Base-by-base conservation (phyloP, 2,329 filamentous ascomycete species). In the Neoscytalidium dimidiatum region DNA sequence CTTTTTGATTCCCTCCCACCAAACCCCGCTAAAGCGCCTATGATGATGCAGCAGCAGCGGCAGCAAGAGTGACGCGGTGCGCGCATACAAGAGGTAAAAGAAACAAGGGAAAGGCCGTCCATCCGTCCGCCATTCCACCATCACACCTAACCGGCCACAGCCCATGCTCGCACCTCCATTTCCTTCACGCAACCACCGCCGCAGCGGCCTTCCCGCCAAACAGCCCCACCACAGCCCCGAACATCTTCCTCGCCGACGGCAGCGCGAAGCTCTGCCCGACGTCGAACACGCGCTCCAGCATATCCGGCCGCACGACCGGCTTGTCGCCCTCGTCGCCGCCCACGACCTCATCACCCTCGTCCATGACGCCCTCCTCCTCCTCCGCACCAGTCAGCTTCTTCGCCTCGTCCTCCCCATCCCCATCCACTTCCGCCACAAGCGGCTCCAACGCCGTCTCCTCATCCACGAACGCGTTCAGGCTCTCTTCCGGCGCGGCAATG, bases 231-330 rank as follows among this genome's bases (percentile, higher is more conserved):
- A 94, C 88, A 75, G 88, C 86, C 75, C 90, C 88, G 73, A 94
- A 93, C 79, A 92, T 85, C 67, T 92, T 90, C 75, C 90, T 87
- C 23, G 94, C 85, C 11, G 90, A 86, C 23, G 89, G 88, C 71
- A 90, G 84, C 0, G 89, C 88, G 72, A 90, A 90, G 3, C 88
- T 85, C 2, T 89, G 87, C 2, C 87, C 87, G 14, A 84, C 82
- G 68, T 92, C 89, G 68, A 94, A 92, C 41, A 94, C 85, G 58
- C 87, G 84, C 5, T 89, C 84, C 62, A 94, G 79, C 68, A 87
- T 85, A 72, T 93, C 88, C 56, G 88, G 86, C 46, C 88, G 82
- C 19, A 93, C 85, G 19, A 92, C 86, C 6, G 85, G 84, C 23
- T 83, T 81, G 57, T 83, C 81, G 53, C 84, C 83, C 35, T 85